Conservation (phyloP, 495 filamentous ascomycete species). For the Aspergillus funiculosus region DNA sequence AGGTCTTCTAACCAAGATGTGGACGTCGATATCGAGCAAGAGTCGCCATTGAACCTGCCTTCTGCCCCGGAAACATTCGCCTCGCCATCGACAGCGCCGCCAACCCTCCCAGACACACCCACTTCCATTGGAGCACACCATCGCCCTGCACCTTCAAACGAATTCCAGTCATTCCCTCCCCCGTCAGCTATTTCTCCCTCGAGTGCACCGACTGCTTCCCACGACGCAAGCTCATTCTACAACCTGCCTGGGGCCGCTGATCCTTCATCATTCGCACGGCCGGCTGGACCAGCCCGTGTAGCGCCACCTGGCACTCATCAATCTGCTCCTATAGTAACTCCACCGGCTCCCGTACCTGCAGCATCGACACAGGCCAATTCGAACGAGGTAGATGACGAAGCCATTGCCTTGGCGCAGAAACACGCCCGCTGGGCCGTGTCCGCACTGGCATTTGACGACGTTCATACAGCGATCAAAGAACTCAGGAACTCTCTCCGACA, state of each 20-base stretch:
- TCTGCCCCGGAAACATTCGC: conserved; percentile 35
- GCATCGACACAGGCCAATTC: conserved; percentile 17
- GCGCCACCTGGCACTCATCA: conserved; percentile 17
- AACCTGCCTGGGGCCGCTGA: conserved; percentile 19
- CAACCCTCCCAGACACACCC: conserved; percentile 40
- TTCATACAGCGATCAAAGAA: conserved; percentile 83
- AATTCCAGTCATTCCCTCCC: conserved; percentile 46
- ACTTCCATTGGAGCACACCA: conserved; percentile 15
- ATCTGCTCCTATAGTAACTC: conserved; percentile 16
- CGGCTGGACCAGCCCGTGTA: conserved; percentile 15
- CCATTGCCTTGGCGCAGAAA: conserved; percentile 78
- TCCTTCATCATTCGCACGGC: conserved; percentile 20
- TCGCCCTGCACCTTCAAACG: conserved; percentile 19
- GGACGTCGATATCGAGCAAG: conserved; percentile 19
- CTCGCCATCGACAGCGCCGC: conserved; percentile 20
- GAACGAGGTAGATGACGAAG: conserved; percentile 58
- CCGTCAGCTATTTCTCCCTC: conserved; percentile 25
- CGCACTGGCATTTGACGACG: conserved; percentile 93
- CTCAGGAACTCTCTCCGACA: conserved; percentile 61
- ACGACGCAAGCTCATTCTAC: conserved; percentile 34
- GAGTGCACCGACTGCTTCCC: conserved; percentile 22
- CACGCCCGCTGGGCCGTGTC: conserved; percentile 97
- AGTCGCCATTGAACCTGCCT: conserved; percentile 33
- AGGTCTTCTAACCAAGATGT: conserved; percentile 15
- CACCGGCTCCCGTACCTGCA: conserved; percentile 19